A percentile compares a stretch with the other conserved stretches of the same genome.
Conservation (phyloP, 139 green algal genomes). For the Mesotaenium endlicherianum region DNA sequence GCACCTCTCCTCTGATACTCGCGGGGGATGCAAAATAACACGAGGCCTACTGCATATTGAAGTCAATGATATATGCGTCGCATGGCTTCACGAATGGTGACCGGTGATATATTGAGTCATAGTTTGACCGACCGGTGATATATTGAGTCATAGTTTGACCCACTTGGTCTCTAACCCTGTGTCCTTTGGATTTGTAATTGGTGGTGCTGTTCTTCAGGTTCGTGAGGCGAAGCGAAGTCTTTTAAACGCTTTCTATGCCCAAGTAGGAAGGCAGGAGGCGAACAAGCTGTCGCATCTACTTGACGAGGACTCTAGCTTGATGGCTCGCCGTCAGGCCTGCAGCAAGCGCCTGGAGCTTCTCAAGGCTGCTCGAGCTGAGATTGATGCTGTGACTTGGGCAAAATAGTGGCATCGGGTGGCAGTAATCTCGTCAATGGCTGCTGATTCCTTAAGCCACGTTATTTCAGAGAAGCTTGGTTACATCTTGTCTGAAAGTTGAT, state of each 20-base stretch:
- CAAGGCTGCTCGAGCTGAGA: slow-evolving; percentile 14
- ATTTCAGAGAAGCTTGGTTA: too few species aligned
- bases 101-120: too few species aligned
- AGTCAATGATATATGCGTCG: background rate
- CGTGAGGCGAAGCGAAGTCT: slow-evolving; percentile 18
- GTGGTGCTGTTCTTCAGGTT: too few species aligned
- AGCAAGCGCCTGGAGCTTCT: slow-evolving; percentile 25
- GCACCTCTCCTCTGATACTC: too few species aligned
- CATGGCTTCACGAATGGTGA: too few species aligned
- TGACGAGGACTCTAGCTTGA: slow-evolving; percentile 16
- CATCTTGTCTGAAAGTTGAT: too few species aligned
- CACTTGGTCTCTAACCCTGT: background rate
- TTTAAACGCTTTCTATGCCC: slow-evolving; percentile 28
- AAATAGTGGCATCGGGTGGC: background rate
- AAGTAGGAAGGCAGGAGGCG: slow-evolving; percentile 8
- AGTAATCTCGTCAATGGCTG: too few species aligned
- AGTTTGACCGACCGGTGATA: too few species aligned
- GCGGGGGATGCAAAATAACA: too few species aligned
- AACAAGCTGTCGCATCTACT: background rate
- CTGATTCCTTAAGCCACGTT: too few species aligned
- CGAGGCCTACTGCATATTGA: too few species aligned
- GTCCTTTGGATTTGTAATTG: too few species aligned
- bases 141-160: background rate
- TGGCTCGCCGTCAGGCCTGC: background rate
- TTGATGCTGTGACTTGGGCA: slow-evolving; percentile 22